Conservation (phyloP, 2,329 filamentous ascomycete genomes). For the Ascomycota sp. region DNA sequence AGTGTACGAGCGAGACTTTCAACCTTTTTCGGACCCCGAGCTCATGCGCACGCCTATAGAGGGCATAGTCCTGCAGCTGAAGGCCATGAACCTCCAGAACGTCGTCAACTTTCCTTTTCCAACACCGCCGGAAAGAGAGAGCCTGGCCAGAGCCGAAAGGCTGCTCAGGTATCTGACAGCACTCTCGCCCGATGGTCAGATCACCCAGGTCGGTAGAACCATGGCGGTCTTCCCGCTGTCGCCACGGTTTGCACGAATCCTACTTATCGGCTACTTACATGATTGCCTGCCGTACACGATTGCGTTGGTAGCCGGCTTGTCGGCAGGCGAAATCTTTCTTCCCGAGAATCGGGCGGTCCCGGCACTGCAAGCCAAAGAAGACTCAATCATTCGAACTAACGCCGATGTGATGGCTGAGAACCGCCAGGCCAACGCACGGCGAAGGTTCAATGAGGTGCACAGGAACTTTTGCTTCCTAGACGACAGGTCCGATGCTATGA, state of each 20-base stretch:
- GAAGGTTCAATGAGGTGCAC: constrained; percentile 46
- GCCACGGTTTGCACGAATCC: constrained; percentile 73
- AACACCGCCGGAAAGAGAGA: constrained; percentile 58
- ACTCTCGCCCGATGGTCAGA: constrained; percentile 44
- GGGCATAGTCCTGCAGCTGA: constrained; percentile 76
- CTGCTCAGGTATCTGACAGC: constrained; percentile 71
- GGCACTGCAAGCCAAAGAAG: constrained; percentile 22
- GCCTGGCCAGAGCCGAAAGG: constrained; percentile 63
- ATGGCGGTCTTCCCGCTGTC: constrained; percentile 79
- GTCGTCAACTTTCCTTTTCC: constrained; percentile 92
- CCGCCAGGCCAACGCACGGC: constrained; percentile 38
- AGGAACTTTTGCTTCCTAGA: constrained; percentile 62
- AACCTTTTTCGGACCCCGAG: constrained; percentile 69
- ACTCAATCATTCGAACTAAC: constrained; percentile 31
- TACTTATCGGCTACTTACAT: constrained; percentile 69
- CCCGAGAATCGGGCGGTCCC: constrained; percentile 58
- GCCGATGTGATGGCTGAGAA: constrained; percentile 52
- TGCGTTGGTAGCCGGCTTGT: constrained; percentile 68
- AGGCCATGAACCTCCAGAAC: constrained; percentile 77
- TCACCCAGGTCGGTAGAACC: constrained; percentile 58
- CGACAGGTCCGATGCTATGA: constrained; percentile 67
- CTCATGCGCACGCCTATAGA: constrained; percentile 81
- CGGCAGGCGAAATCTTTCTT: constrained; percentile 71
- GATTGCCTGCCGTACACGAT: constrained; percentile 69
- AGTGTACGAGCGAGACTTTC: constrained; percentile 75